phyloP scores from a whole-genome alignment of 1,284 basidiomycete genomes.

The Boletus sp. region DNA sequence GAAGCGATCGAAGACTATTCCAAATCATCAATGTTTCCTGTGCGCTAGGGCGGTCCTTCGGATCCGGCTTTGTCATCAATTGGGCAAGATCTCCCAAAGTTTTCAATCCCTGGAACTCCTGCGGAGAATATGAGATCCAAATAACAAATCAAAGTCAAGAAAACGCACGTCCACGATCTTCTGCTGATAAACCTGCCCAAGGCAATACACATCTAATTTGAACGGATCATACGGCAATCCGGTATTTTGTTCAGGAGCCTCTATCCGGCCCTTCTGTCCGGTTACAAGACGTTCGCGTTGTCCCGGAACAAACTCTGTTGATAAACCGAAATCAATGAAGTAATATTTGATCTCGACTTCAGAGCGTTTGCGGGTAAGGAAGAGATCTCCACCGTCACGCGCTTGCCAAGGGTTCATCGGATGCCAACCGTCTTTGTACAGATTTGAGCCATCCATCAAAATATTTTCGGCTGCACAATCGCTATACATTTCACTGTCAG shows the following conservation, averaged over 20 bases:
- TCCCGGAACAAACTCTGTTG: not conserved
- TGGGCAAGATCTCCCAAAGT: not conserved
- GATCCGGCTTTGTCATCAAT: not conserved
- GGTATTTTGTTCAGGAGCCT: not conserved
- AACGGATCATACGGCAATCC: not conserved
- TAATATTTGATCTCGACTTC: not conserved
- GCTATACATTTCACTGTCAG: not conserved
- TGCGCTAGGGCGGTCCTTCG: not conserved
- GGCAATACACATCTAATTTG: not conserved
- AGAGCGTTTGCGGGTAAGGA: not conserved
- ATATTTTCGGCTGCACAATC: not conserved
- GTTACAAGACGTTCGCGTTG: not conserved
- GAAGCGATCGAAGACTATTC: not conserved
- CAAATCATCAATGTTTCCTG: not conserved
- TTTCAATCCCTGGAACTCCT: not conserved
- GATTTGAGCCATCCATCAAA: not conserved
- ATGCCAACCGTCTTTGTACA: not conserved
- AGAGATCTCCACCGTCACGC: not conserved
- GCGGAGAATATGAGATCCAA: too few relatives aligned
- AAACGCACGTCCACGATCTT: not conserved
- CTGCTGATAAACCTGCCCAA: not conserved
- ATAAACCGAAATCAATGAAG: not conserved
- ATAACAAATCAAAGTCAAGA: too few relatives aligned
- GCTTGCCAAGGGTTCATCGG: not conserved
- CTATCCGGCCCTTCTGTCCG: not conserved